These are phyloP conservation scores for Irpex sp. DNA, from an alignment of 1,284 basidiomycete species.

Conservation along the genomic window DNA sequence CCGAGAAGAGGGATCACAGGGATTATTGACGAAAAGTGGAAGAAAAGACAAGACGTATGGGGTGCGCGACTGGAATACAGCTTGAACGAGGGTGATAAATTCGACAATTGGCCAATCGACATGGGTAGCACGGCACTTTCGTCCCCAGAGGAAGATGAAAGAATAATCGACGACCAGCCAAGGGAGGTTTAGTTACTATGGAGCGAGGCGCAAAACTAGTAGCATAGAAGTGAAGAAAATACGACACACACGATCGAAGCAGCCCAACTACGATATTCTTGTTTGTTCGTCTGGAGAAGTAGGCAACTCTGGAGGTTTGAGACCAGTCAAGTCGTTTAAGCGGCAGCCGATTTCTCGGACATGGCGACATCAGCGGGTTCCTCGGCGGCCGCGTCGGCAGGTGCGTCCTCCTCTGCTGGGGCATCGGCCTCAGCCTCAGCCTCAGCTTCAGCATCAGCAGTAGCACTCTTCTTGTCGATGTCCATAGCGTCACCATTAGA, in stretches of 20 bases:
- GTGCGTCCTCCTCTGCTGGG: conserved; percentile 12
- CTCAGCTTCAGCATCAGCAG: conserved; percentile 10
- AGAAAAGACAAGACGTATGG: background rate
- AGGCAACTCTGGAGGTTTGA: background rate
- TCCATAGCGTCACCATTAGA: conserved; percentile 17
- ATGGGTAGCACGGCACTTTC: background rate
- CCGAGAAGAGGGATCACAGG: background rate
- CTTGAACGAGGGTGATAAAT: background rate
- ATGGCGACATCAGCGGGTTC: conserved; percentile 38
- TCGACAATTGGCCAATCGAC: background rate
- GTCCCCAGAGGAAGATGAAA: background rate
- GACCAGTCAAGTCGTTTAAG: background rate
- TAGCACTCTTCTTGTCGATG: conserved; percentile 18
- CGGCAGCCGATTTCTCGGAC: conserved; percentile 35
- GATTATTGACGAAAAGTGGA: background rate
- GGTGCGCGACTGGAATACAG: background rate
- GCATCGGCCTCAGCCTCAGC: conserved; percentile 16
- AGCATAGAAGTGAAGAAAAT: background rate
- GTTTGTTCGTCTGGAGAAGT: background rate
- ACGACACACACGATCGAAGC: background rate
- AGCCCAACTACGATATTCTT: background rate
- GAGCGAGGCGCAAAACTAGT: background rate
- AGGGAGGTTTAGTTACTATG: background rate
- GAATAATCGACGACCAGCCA: background rate
- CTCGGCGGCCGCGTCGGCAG: conserved; percentile 17